Evolutionary conservation across 2,329 filamentous ascomycete genomes (phyloP).

Genomic region (Hypoxylon sp.): DNA sequence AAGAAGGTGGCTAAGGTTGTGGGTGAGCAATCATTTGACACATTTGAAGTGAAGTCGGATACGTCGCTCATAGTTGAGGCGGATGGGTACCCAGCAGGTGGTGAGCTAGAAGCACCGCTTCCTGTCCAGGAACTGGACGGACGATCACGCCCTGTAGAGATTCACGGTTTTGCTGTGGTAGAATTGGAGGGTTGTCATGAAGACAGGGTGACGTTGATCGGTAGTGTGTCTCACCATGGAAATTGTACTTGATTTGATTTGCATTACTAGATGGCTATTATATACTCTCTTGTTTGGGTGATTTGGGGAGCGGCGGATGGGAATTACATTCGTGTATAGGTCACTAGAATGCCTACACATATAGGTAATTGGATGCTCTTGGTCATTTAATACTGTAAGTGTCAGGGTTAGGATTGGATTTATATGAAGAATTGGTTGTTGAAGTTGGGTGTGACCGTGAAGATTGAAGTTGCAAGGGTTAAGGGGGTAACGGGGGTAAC

Average conservation of each 20-base stretch:
- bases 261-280: background rate
- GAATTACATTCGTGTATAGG: background rate
- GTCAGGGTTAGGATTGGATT: conserved; percentile 3
- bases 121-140: background rate
- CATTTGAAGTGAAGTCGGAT: background rate
- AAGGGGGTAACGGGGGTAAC: too few relatives aligned
- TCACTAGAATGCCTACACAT: background rate
- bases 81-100: background rate
- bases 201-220: background rate
- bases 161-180: background rate
- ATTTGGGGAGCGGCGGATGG: background rate
- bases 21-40: background rate
- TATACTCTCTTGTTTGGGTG: background rate
- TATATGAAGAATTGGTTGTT: background rate
- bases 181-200: background rate
- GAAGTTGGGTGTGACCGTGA: too few relatives aligned
- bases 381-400: background rate
- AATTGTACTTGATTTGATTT: background rate
- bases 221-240: background rate
- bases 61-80: background rate
- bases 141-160: background rate
- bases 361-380: background rate
- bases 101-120: background rate
- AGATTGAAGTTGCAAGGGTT: too few relatives aligned
- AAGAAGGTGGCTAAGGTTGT: background rate